Base-by-base conservation (phyloP, 2,329 filamentous ascomycete species). In the Cryoendolithus antarcticus region DNA sequence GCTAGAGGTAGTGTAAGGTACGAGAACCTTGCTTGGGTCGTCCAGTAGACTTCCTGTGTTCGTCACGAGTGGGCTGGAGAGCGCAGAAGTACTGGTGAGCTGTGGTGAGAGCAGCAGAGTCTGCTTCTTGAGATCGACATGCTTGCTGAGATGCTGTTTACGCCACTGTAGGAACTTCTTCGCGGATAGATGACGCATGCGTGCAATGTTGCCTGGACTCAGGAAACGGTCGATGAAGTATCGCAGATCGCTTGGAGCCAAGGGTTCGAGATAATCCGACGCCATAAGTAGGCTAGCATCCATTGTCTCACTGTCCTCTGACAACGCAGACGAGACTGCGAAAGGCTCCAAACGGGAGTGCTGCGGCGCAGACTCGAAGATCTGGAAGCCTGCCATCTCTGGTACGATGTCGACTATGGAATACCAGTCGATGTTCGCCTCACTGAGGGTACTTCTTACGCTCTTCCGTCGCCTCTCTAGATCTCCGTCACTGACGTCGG, bases 211-310 rank as follows among this genome's bases (percentile, higher is more conserved):
- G 34, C 89, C 79, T 3, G 73, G 71, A 34, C 86, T 80, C 50
- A 96, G 88, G 1, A 95, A 65, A 11, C 75, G 74, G 6, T 76
- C 66, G n/a, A 93, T 73, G 1, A 96, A 67, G 6, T 64, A 60
- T 4, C 60, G 53, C 2, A 96, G 72, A 41, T 96, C 88, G 6
- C 86, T 91, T 1, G 74, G 62, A 3, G 83, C 63, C 4, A 95
- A 68, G 1, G 89, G 89, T 44, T 85, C 80, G 9, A 91, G 67
- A 55, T 95, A 96, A 52, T 91, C 83, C 1, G 88, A 80, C 40
- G 80, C 86, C 89, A 96, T 96, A 11, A 96, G 71, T 0, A 93
- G 68, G 52, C 86, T 94, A 11, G 88, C 89, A 57, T 96, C 89
- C 80, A 96, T 93, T 32, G 72, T 77, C 30, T 94, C 85, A 44